Percentiles rank a stretch among this genome's conserved stretches.
Conservation (phyloP, 768 basidiomycete genomes). For the Lyophyllum atratum region DNA sequence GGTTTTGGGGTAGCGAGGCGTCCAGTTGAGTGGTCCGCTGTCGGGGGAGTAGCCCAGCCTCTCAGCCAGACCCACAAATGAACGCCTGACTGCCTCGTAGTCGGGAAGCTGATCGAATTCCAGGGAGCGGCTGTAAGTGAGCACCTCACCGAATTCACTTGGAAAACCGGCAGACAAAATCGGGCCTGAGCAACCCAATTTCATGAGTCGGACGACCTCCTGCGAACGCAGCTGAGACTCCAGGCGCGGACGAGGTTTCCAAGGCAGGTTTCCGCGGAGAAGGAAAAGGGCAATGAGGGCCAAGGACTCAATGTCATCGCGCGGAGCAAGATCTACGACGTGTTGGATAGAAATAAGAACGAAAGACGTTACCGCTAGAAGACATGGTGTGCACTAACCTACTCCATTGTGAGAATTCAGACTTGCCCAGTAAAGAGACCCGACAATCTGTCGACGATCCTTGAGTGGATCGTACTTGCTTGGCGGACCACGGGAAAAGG, state of each 20-base stretch:
- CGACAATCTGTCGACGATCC: constrained; percentile 23
- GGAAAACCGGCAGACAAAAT: constrained; percentile 21
- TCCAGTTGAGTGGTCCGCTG: constrained; percentile 22
- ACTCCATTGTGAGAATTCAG: constrained; percentile 32
- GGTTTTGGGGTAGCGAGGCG: constrained; percentile 14
- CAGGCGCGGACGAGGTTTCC: constrained; percentile 27
- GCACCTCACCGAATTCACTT: constrained; percentile 21
- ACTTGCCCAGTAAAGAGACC: constrained; percentile 32
- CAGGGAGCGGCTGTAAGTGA: constrained; percentile 23
- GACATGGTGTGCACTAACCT: constrained; percentile 20
- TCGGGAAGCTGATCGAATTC: constrained; percentile 24
- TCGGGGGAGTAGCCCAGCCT: constrained; percentile 11
- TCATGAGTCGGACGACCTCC: constrained; percentile 16
- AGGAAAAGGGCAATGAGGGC: constrained; percentile 59
- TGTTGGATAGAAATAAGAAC: too few species aligned
- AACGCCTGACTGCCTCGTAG: constrained; percentile 12
- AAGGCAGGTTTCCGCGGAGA: constrained; percentile 43
- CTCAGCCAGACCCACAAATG: constrained; percentile 16
- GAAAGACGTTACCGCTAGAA: constrained; percentile 8
- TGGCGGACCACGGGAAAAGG: constrained; percentile 14
- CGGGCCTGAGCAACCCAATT: constrained; percentile 15
- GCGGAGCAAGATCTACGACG: constrained; percentile 28
- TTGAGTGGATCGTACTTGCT: constrained; percentile 24
- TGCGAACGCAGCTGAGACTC: constrained; percentile 16
- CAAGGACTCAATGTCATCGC: constrained; percentile 60